Conservation (phyloP, 192 early-diverging fungal genomes). For the Phycomyces blakesleeanus region DNA sequence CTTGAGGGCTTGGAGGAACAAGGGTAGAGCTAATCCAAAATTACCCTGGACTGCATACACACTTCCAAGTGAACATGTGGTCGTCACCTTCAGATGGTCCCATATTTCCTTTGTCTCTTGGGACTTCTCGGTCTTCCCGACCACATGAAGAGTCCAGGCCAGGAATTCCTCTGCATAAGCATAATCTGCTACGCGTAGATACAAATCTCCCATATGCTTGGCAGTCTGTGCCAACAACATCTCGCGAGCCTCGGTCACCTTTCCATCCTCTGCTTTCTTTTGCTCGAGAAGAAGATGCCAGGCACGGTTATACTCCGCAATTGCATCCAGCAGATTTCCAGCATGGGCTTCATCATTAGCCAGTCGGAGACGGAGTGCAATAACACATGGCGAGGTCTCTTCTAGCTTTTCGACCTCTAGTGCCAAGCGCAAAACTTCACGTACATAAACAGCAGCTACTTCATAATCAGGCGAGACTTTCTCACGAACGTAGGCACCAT, state of each 20-base stretch:
- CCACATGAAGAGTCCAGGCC: constrained; percentile 42
- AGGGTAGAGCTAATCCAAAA: constrained; percentile 42
- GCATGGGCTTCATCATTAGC: constrained; percentile 27
- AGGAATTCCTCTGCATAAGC: constrained; percentile 38
- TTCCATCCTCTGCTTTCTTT: constrained; percentile 14
- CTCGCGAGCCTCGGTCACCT: constrained; percentile 26
- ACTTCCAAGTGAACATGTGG: constrained; percentile 36
- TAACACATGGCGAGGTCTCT: constrained; percentile 11
- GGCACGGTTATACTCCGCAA: constrained; percentile 37
- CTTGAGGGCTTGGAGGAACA: constrained; percentile 45
- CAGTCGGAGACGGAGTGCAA: constrained; percentile 22
- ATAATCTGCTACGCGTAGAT: constrained; percentile 34
- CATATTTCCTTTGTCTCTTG: neutral
- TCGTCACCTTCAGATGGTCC: neutral
- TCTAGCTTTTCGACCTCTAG: constrained; percentile 25
- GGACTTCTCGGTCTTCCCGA: neutral
- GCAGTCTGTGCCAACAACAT: constrained; percentile 22
- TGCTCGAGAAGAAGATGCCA: constrained; percentile 30
- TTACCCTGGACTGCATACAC: constrained; percentile 48
- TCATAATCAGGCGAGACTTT: constrained; percentile 40
- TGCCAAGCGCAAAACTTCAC: constrained; percentile 31
- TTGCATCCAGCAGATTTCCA: constrained; percentile 35
- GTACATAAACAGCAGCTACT: constrained; percentile 40
- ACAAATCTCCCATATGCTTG: constrained; percentile 37
- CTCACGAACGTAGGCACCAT: constrained; percentile 56